Conservation (phyloP, 345 rosid species). For the Camelina hispida region DNA sequence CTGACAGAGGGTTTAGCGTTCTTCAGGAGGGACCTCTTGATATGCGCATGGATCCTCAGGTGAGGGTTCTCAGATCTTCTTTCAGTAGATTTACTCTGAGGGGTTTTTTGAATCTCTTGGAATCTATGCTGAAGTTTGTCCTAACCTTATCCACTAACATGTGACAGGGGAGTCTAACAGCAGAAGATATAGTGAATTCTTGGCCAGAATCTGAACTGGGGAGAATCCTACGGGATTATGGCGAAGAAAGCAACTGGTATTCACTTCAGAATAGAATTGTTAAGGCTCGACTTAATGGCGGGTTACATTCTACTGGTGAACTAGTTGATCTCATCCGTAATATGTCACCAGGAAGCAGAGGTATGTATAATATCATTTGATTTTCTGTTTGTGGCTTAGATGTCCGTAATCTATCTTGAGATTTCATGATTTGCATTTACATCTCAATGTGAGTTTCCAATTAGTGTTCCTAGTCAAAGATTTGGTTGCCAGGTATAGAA, state of each 20-base stretch:
- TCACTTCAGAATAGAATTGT: conserved; percentile 69
- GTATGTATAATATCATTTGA: conserved; percentile 34
- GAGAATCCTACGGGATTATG: conserved; percentile 73
- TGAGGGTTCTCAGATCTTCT: conserved; percentile 22
- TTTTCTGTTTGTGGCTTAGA: not conserved
- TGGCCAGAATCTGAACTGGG: conserved; percentile 91
- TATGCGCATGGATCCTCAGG: conserved; percentile 98
- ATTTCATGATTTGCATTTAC: conserved; percentile 1
- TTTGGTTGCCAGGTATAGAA: not conserved
- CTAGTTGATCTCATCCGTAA: conserved; percentile 66
- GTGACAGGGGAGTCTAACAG: conserved; percentile 75
- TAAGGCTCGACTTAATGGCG: conserved; percentile 69
- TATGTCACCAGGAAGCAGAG: conserved; percentile 54
- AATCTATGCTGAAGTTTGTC: conserved; percentile 18
- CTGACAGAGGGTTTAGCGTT: conserved; percentile 86
- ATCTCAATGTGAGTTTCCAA: conserved; percentile 4
- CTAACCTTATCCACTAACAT: conserved; percentile 44
- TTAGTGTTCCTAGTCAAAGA: conserved; percentile 12
- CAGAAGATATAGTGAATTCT: conserved; percentile 79
- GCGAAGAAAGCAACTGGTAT: conserved; percentile 88
- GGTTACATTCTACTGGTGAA: conserved; percentile 85
- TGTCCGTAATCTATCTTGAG: not conserved
- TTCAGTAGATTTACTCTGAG: not conserved
- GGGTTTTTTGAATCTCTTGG: conserved; percentile 30
- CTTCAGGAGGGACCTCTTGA: conserved; percentile 92